phyloP scores from a whole-genome alignment of 2,329 filamentous ascomycete genomes.

The Madurella fahalii region DNA sequence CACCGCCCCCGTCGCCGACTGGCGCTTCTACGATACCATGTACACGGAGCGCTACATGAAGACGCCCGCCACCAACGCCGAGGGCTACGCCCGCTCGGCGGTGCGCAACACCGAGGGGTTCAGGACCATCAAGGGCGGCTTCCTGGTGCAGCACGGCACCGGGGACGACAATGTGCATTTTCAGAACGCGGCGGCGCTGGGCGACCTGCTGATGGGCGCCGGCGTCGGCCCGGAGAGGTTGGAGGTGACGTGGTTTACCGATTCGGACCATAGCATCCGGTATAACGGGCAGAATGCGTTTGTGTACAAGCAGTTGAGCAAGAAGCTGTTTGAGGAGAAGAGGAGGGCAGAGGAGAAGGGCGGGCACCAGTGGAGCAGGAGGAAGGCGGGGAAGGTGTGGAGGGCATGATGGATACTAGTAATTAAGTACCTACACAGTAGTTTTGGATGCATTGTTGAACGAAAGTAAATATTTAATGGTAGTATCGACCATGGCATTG shows the following conservation, averaged over 20 bases:
- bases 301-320: slow-evolving; percentile 58
- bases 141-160: slow-evolving; percentile 61
- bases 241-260: slow-evolving; percentile 61
- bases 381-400: slow-evolving; percentile 6
- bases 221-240: slow-evolving; percentile 59
- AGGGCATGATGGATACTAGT: not conserved
- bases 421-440: not conserved
- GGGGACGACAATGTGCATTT: slow-evolving; percentile 72
- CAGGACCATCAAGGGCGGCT: slow-evolving; percentile 56
- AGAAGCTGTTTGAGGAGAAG: slow-evolving; percentile 59
- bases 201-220: slow-evolving; percentile 56
- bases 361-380: slow-evolving; percentile 28
- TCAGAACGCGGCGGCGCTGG: slow-evolving; percentile 59
- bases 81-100: slow-evolving; percentile 58
- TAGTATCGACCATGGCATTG: too few relatives aligned
- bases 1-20: slow-evolving; percentile 63
- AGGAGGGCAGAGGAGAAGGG: slow-evolving; percentile 34
- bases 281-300: slow-evolving; percentile 54
- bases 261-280: slow-evolving; percentile 58
- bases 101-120: slow-evolving; percentile 58
- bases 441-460: not conserved
- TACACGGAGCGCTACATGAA: slow-evolving; percentile 75
- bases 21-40: slow-evolving; percentile 67
- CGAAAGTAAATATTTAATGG: too few relatives aligned
- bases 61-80: slow-evolving; percentile 50